Conservation (phyloP, 257 asterid species). For the Jacaranda mimosifolia region DNA sequence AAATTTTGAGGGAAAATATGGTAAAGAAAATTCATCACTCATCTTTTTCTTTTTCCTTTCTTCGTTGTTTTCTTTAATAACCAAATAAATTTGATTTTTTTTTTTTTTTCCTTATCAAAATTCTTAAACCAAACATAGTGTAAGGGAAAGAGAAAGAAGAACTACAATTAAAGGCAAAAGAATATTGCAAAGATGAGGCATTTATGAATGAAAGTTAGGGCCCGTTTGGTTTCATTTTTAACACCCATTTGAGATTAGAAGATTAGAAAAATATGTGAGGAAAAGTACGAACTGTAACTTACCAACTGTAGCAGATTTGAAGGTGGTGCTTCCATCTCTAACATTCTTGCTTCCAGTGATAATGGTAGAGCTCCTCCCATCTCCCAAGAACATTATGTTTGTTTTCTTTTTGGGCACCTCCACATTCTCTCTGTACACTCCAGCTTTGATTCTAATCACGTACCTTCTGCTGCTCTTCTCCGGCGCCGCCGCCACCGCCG, state of each 20-base stretch:
- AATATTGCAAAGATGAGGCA: neutral
- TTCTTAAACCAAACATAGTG: no score
- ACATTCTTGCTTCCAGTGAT: slow-evolving; percentile 77
- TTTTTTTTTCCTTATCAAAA: no score
- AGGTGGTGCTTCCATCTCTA: slow-evolving; percentile 80
- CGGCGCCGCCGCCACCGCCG: slow-evolving; percentile 91
- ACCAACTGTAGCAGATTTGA: slow-evolving; percentile 90
- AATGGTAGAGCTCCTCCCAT: slow-evolving; percentile 73
- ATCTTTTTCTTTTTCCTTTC: no score
- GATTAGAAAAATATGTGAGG: no score
- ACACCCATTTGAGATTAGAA: neutral
- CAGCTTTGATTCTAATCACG: slow-evolving; percentile 75
- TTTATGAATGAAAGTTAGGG: neutral
- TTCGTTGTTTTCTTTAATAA: no score
- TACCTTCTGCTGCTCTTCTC: slow-evolving; percentile 60
- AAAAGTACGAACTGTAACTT: slow-evolving; percentile 36
- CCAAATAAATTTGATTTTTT: no score
- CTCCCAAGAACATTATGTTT: slow-evolving; percentile 86
- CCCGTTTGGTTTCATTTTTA: no score
- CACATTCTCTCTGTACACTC: slow-evolving; percentile 84
- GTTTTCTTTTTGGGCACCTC: slow-evolving; percentile 65
- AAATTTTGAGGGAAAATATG: no score
- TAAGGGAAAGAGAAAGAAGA: no score
- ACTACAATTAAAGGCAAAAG: neutral
- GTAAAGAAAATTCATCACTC: no score